These are phyloP conservation scores for Sugiyamaella americana DNA, from an alignment of 805 yeast species.

Conservation along the genomic window DNA sequence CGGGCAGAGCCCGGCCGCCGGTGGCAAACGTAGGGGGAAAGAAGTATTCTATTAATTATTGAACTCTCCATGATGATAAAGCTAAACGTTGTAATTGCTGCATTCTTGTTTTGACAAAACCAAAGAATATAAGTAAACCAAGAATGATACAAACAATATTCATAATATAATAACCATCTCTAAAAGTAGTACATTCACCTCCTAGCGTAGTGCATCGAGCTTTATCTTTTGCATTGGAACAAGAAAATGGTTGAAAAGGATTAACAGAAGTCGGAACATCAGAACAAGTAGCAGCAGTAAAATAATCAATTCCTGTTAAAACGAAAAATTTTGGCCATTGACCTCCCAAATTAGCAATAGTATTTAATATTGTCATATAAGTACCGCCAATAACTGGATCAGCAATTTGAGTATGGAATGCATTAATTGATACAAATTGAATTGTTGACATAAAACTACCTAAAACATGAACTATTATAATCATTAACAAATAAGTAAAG, in stretches of 20 bases:
- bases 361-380: conserved; percentile 92
- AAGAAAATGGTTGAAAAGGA: conserved; percentile 25
- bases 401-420: conserved; percentile 92
- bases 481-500: conserved; percentile 53
- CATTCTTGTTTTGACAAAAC: conserved; percentile 61
- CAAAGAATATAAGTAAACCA: conserved; percentile 59
- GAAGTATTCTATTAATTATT: too few relatives aligned
- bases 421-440: conserved; percentile 89
- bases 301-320: conserved; percentile 69
- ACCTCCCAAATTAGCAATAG: conserved; percentile 89
- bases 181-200: conserved; percentile 48
- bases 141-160: conserved; percentile 63
- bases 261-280: conserved; percentile 11
- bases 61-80: conserved; percentile 67
- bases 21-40: too few relatives aligned
- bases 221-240: conserved; percentile 38
- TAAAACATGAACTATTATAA: conserved; percentile 74
- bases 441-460: conserved; percentile 92
- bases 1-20: too few relatives aligned
- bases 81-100: conserved; percentile 66
- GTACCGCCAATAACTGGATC: conserved; percentile 97
- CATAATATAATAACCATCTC: conserved; percentile 82
- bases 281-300: conserved; percentile 60
- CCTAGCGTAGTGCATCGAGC: conserved; percentile 45
- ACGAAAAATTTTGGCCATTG: conserved; percentile 94